Conservation (phyloP, 306 rosid genomes). For the Arachis stenosperma region DNA sequence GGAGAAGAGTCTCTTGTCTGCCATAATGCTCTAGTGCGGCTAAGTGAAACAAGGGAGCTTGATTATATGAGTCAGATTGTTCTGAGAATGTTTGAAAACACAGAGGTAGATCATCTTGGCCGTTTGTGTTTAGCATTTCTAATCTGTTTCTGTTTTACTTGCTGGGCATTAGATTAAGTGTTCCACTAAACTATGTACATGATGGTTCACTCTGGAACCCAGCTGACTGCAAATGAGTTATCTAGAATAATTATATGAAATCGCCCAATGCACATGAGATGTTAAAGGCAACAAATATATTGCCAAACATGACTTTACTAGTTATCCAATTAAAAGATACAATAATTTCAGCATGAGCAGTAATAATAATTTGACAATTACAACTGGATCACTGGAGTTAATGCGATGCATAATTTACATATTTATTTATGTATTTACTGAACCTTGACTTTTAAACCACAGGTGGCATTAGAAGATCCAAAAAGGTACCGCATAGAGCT, state of each 20-base stretch:
- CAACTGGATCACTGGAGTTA: conserved; percentile 25
- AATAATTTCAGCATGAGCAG: conserved; percentile 13
- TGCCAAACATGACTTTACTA: background rate
- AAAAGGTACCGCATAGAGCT: conserved; percentile 81
- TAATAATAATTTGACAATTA: conserved; percentile 1
- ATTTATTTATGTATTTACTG: conserved; percentile 14
- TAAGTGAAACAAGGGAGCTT: conserved; percentile 81
- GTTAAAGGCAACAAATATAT: conserved; percentile 12
- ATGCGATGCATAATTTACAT: conserved; percentile 9
- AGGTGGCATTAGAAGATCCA: conserved; percentile 92
- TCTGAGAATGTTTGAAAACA: conserved; percentile 92
- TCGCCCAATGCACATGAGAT: background rate
- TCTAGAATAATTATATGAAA: background rate
- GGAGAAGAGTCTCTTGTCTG: conserved; percentile 85
- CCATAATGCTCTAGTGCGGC: conserved; percentile 68
- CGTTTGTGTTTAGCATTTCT: conserved; percentile 20
- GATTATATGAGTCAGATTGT: conserved; percentile 97
- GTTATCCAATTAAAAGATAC: conserved; percentile 28
- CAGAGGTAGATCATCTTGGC: conserved; percentile 63
- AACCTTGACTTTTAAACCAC: conserved; percentile 47
- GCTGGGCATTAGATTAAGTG: conserved; percentile 16
- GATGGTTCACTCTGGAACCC: conserved; percentile 21
- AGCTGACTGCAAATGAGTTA: conserved; percentile 7
- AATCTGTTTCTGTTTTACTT: conserved; percentile 12
- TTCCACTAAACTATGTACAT: conserved; percentile 2